Conservation (phyloP, 352 stramenopile species). For the Achlya hypogyna region DNA sequence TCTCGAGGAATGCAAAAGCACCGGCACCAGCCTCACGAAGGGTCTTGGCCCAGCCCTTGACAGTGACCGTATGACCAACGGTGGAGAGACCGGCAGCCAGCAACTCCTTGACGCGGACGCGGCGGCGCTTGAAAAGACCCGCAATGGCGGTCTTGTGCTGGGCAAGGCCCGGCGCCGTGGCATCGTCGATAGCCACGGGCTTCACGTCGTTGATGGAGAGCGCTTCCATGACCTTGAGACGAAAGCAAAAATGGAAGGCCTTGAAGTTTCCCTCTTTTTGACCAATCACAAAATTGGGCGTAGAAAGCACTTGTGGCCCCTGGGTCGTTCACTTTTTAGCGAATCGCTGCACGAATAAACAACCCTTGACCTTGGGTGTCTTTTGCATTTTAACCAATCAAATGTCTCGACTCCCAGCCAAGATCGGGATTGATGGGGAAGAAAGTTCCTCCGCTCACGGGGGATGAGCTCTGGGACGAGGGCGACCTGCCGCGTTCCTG, state of each 20-base stretch:
- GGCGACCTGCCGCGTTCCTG: no score
- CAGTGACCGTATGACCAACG: constrained; percentile 79
- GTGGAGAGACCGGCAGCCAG: constrained; percentile 44
- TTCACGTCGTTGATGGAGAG: constrained; percentile 14
- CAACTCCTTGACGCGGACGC: constrained; percentile 78
- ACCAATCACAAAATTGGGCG: constrained; percentile 11
- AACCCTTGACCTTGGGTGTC: no score
- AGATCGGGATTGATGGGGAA: neutral
- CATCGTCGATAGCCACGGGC: constrained; percentile 10
- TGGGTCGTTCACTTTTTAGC: no score
- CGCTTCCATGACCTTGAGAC: neutral
- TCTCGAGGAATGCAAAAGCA: constrained; percentile 89
- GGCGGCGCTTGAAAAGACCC: constrained; percentile 74
- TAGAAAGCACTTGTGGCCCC: neutral
- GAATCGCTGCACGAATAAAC: no score
- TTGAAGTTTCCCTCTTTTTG: neutral
- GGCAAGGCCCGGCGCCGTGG: constrained; percentile 5
- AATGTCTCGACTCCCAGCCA: neutral
- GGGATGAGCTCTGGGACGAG: no score
- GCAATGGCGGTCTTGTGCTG: constrained; percentile 15
- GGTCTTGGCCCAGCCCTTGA: constrained; percentile 93
- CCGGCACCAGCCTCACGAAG: constrained; percentile 82
- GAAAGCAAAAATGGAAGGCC: constrained; percentile 13
- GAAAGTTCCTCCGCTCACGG: no score
- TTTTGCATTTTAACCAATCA: neutral